Evolutionary conservation across 164 flowering plant genomes (phyloP).

Genomic region (Litsea cubeba): DNA sequence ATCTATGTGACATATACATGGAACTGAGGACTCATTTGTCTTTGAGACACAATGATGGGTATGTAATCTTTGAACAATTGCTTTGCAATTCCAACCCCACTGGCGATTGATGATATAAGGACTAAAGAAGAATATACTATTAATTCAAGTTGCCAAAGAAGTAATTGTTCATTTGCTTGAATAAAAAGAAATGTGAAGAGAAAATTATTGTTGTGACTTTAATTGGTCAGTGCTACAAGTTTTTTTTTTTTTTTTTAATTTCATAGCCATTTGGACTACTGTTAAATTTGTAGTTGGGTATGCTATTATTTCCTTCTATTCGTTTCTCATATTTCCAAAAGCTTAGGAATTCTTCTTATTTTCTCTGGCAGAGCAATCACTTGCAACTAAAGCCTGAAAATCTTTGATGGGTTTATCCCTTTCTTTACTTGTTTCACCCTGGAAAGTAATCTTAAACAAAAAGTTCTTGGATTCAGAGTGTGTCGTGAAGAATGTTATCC

Average conservation of each 20-base stretch:
- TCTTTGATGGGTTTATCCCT: conserved; percentile 39
- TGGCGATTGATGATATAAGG: too few species aligned
- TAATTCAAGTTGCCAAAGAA: not conserved
- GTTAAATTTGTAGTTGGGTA: not conserved
- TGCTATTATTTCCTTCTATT: not conserved
- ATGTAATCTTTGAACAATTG: too few species aligned
- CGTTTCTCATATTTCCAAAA: too few species aligned
- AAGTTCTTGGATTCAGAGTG: conserved; percentile 7
- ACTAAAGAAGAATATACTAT: not conserved
- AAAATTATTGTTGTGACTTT: not conserved
- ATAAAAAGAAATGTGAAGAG: not conserved
- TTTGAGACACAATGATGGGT: too few species aligned
- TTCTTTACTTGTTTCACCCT: conserved; percentile 34
- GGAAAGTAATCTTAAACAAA: conserved; percentile 21
- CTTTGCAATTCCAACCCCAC: too few species aligned
- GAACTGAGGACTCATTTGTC: too few species aligned
- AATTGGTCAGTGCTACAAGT: not conserved
- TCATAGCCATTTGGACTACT: not conserved
- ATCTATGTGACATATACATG: too few species aligned
- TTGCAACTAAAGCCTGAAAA: conserved; percentile 3
- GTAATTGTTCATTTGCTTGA: not conserved
- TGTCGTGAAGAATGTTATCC: conserved; percentile 18
- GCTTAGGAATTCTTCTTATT: not conserved
- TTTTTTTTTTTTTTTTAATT: too few species aligned
- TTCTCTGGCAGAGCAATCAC: not conserved